Evolutionary conservation across 257 asterid species (phyloP).

Genomic region (Ilex aquifolium): DNA sequence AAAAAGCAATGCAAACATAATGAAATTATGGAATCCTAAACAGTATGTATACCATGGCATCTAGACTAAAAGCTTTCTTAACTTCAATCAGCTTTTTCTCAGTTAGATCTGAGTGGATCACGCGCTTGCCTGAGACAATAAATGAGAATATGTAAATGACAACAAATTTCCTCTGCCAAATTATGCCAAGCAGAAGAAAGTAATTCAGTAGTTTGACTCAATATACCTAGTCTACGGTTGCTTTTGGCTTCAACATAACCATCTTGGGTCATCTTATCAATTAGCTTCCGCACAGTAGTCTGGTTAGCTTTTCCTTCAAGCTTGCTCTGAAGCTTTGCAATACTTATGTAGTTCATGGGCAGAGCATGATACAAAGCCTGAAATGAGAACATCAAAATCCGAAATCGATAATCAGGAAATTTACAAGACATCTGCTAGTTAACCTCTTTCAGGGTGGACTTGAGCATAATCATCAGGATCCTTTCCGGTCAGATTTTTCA

Average conservation of each 20-base stretch:
- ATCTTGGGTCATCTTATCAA: slow-evolving; percentile 79
- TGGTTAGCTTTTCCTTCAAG: slow-evolving; percentile 72
- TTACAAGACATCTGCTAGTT: no score
- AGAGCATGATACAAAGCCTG: slow-evolving; percentile 95
- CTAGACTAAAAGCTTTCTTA: slow-evolving; percentile 46
- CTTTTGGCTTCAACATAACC: slow-evolving; percentile 68
- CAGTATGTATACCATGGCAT: slow-evolving; percentile 41
- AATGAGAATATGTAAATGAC: slow-evolving; percentile 5
- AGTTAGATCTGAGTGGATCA: slow-evolving; percentile 77
- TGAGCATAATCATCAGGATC: no score
- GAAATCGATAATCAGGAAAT: neutral
- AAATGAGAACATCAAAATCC: neutral
- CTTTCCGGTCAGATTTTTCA: no score
- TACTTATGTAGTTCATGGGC: slow-evolving; percentile 64
- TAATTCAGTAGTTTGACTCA: neutral
- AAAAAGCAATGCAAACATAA: neutral
- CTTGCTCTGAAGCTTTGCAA: slow-evolving; percentile 66
- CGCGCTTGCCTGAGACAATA: slow-evolving; percentile 70
- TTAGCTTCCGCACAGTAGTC: slow-evolving; percentile 58
- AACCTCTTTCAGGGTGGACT: no score
- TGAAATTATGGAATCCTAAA: neutral
- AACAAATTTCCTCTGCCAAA: neutral
- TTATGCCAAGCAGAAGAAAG: slow-evolving; percentile 2
- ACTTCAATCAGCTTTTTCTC: slow-evolving; percentile 66
- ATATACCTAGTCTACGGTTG: slow-evolving; percentile 77